phyloP scores from a whole-genome alignment of 2,329 filamentous ascomycete species.

The Curvularia sp. region DNA sequence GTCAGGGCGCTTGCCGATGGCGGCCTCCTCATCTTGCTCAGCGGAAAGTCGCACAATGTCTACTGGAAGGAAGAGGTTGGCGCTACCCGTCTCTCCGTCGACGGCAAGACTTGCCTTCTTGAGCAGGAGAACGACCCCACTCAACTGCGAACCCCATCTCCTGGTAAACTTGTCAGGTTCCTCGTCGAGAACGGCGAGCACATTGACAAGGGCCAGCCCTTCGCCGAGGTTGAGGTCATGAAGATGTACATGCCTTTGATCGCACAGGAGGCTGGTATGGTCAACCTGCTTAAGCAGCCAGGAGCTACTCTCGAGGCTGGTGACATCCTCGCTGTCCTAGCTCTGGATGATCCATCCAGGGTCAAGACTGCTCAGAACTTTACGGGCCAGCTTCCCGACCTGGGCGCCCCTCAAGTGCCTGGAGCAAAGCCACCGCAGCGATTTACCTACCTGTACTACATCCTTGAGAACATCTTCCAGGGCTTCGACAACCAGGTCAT shows the following conservation, averaged over 20 bases:
- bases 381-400: conserved; percentile 84
- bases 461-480: conserved; percentile 84
- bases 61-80: conserved; percentile 99
- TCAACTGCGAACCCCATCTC: conserved; percentile 90
- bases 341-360: conserved; percentile 91
- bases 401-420: conserved; percentile 84
- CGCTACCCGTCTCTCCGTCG: conserved; percentile 92
- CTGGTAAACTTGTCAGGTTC: conserved; percentile 98
- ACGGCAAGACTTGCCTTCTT: conserved; percentile 96
- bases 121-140: conserved; percentile 99
- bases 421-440: conserved; percentile 92
- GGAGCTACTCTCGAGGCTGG: conserved; percentile 97
- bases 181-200: conserved; percentile 95
- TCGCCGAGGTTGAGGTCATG: conserved; percentile 99
- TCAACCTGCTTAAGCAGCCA: conserved; percentile 98
- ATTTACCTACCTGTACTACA: conserved; percentile 77
- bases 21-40: conserved; percentile 87
- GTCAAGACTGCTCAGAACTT: conserved; percentile 97
- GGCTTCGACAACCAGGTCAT: conserved; percentile 98
- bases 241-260: conserved; percentile 99
- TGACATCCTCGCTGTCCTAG: conserved; percentile 96
- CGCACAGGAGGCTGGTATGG: conserved; percentile 91
- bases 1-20: conserved; percentile 93
- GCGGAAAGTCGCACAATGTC: conserved; percentile 93
- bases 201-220: conserved; percentile 88